phyloP scores from a whole-genome alignment of 2,329 filamentous ascomycete species.

The Pyrenophora seminiperda region DNA sequence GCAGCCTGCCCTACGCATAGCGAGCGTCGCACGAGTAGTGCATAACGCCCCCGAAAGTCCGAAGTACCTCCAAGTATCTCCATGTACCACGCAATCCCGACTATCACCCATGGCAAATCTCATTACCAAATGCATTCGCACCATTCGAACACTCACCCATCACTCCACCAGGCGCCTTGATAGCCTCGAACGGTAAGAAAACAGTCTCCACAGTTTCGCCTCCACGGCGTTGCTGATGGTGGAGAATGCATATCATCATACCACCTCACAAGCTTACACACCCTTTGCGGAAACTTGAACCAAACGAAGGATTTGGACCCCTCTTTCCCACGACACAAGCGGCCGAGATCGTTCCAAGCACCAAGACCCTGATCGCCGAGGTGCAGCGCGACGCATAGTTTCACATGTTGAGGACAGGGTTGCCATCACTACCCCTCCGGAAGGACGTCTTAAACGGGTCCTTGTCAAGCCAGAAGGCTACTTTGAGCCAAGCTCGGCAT shows the following conservation, averaged over 20 bases:
- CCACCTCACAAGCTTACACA: constrained; percentile 5
- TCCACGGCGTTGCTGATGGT: constrained; percentile 12
- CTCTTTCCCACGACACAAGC: constrained; percentile 14
- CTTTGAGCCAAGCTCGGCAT: constrained; percentile 8
- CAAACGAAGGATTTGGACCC: constrained; percentile 18
- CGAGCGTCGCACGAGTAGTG: constrained; percentile 16
- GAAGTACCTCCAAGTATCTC: constrained; percentile 27
- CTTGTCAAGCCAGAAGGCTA: constrained; percentile 5
- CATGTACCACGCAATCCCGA: not conserved
- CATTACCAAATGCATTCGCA: constrained; percentile 15
- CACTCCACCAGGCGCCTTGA: constrained; percentile 10
- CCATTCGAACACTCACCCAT: constrained; percentile 13
- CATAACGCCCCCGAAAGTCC: constrained; percentile 13
- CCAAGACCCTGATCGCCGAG: constrained; percentile 26
- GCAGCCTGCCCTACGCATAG: constrained; percentile 6
- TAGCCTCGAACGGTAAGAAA: constrained; percentile 5
- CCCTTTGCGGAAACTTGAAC: constrained; percentile 2
- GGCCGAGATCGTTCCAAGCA: constrained; percentile 16
- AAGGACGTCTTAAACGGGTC: constrained; percentile 10
- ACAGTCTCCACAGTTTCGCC: constrained; percentile 12
- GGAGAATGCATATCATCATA: constrained; percentile 16
- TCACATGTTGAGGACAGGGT: constrained; percentile 24
- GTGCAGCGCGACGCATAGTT: constrained; percentile 11
- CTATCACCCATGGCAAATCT: constrained; percentile 7
- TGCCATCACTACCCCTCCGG: constrained; percentile 17